Evolutionary conservation across 2,329 filamentous ascomycete species (phyloP).

Genomic region (Fusarium sp.): DNA sequence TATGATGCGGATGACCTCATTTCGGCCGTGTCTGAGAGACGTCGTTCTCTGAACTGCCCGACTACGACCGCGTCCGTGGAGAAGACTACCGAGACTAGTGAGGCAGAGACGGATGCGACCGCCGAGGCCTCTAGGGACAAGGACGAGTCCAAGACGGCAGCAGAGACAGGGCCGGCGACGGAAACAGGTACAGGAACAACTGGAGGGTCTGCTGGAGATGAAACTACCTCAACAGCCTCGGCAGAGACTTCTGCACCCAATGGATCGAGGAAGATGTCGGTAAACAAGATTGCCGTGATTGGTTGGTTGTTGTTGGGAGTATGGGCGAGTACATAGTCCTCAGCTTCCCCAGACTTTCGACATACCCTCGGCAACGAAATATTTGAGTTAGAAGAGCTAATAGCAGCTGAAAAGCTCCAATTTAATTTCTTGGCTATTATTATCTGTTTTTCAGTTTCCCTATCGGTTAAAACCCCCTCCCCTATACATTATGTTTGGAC

Average conservation of each 20-base stretch:
- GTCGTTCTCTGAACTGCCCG: background rate
- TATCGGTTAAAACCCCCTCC: background rate
- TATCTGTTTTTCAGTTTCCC: background rate
- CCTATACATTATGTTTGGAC: constrained; percentile 42
- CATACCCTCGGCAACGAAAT: too few species aligned
- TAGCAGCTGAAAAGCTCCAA: background rate
- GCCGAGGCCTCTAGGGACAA: background rate
- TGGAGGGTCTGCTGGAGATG: background rate
- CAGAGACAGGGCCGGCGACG: constrained; percentile 4
- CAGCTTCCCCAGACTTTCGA: background rate
- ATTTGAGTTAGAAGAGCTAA: too few species aligned
- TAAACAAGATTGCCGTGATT: constrained; percentile 5
- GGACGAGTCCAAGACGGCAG: constrained; percentile 7
- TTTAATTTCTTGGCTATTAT: background rate
- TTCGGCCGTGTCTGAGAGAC: constrained; percentile 2
- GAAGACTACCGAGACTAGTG: too few species aligned
- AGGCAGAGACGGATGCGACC: background rate
- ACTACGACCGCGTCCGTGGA: background rate
- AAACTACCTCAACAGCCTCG: background rate
- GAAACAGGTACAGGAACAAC: background rate
- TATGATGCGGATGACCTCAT: background rate
- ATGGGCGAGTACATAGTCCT: constrained; percentile 3
- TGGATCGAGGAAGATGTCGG: background rate
- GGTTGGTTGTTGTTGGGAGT: constrained; percentile 12
- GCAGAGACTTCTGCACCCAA: constrained; percentile 5